Base-by-base conservation (phyloP, 495 filamentous ascomycete species). In the Jackrogersella minutella region DNA sequence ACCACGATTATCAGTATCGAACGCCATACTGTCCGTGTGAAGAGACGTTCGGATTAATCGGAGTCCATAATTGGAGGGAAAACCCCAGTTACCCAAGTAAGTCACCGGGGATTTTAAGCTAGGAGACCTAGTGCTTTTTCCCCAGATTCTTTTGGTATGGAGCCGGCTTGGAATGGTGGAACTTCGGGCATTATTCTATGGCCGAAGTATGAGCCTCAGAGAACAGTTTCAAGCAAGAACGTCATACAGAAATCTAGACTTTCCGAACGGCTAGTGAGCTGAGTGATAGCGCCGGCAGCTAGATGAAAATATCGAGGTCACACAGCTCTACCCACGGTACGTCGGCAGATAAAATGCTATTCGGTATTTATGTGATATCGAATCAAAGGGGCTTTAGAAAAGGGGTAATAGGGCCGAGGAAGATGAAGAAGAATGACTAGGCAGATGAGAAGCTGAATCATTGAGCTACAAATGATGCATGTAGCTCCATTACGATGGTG, bases 221-320 rank as follows among this genome's bases (percentile, higher is more conserved):
- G 26, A 21, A 34, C 21, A 21, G 14, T 4, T 34, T 40, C 19
- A 22, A 19, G 56, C 26, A 37, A 37, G 30, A 11, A 11, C 8
- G 14, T 19, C 47, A 2, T 51, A 19, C 14, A 33, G 7, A 14
- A 24, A 41, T 46, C 21, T 26, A 26, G 19, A 44, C 21, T 1
- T 10, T 31, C 31, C 10, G 47, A 34, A 36, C 19, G 30, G 17
- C n/a, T 31, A 16, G 8, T 24, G 16, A n/a, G 1, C 21, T 30
- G 14, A 26, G 40, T 22, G 11, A 37, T 30, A 13, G 41, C 5
- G 3, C 21, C 28, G 16, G 30, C 8, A 19, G 21, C 33, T 59
- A 39, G 11, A 21, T 21, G 44, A 59, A 57, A 19, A 46, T 31
- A 14, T 43, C 40, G 39, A 59, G 56, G 1, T 40, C 33, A 7